phyloP scores from a whole-genome alignment of 1,284 basidiomycete species.

The Cryptococcus amylolentus region DNA sequence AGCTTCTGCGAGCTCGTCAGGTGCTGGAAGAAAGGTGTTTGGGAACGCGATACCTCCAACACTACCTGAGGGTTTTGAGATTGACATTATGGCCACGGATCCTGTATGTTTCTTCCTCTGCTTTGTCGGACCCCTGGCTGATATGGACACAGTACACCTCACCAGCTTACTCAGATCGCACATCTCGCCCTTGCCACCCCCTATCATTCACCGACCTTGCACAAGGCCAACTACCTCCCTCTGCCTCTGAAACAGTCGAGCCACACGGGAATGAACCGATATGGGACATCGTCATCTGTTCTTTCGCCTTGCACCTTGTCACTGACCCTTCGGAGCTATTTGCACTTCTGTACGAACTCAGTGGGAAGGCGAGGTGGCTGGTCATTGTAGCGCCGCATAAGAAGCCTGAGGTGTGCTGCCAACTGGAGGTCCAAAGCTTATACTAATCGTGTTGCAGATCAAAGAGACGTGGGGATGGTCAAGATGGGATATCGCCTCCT shows the following conservation, averaged over 20 bases:
- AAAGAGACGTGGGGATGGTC: conserved; percentile 70
- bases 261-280: not conserved
- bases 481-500: conserved; percentile 62
- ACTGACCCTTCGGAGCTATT: conserved; percentile 62
- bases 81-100: conserved; percentile 47
- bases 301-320: conserved; percentile 68
- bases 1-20: not conserved
- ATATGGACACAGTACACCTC: conserved; percentile 53
- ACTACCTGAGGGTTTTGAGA: conserved; percentile 11
- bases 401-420: conserved; percentile 60
- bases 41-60: conserved; percentile 9
- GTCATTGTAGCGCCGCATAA: conserved; percentile 69
- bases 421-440: not conserved
- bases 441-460: conserved; percentile 52
- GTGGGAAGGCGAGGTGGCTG: conserved; percentile 60
- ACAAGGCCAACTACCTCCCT: conserved; percentile 52
- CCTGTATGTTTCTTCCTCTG: conserved; percentile 45
- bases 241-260: conserved; percentile 9
- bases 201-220: conserved; percentile 59
- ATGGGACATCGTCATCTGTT: conserved; percentile 65
- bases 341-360: conserved; percentile 62
- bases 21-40: conserved; percentile 3
- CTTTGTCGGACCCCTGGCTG: not conserved
- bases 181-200: conserved; percentile 53
- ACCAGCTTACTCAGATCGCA: conserved; percentile 56